These are phyloP conservation scores for Amesomyces nigricolor DNA, from an alignment of 2,329 filamentous ascomycete species.

Conservation along the genomic window DNA sequence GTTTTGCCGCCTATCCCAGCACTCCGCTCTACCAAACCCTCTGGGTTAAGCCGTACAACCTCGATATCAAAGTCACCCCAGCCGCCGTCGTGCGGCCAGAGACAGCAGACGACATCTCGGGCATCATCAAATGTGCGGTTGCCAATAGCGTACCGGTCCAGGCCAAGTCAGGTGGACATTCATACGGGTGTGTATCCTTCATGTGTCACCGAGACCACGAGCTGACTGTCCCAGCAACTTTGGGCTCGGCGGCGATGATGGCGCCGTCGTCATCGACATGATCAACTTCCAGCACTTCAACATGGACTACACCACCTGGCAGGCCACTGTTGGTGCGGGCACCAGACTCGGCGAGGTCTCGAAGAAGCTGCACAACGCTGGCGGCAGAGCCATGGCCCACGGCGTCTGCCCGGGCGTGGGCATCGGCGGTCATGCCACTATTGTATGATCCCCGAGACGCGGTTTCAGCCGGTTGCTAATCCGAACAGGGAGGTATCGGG, in stretches of 20 bases:
- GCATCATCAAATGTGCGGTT: constrained; percentile 52
- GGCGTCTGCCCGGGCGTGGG: constrained; percentile 56
- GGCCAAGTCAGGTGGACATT: constrained; percentile 59
- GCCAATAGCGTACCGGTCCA: constrained; percentile 49
- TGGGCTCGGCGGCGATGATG: constrained; percentile 45
- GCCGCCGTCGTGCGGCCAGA: constrained; percentile 51
- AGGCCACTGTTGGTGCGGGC: constrained; percentile 51
- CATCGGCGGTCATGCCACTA: constrained; percentile 53
- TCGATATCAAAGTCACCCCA: constrained; percentile 46
- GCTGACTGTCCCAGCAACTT: constrained; percentile 6
- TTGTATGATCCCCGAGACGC: constrained; percentile 34
- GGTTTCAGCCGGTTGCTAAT: background rate
- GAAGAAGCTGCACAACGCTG: constrained; percentile 43
- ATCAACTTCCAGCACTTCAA: constrained; percentile 47
- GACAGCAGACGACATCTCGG: constrained; percentile 49
- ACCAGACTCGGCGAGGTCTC: constrained; percentile 47
- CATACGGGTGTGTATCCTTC: constrained; percentile 44
- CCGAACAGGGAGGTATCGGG: constrained; percentile 49
- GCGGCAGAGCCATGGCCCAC: constrained; percentile 52
- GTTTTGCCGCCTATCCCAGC: constrained; percentile 44
- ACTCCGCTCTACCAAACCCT: constrained; percentile 40
- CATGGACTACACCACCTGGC: constrained; percentile 48
- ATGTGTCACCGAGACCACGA: background rate
- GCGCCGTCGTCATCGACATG: constrained; percentile 50
- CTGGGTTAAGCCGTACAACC: constrained; percentile 51